Evolutionary conservation across 2,329 filamentous ascomycete species (phyloP), one percentile per base, ranked within the genome.

Genomic region (Fusarium sp.): DNA sequence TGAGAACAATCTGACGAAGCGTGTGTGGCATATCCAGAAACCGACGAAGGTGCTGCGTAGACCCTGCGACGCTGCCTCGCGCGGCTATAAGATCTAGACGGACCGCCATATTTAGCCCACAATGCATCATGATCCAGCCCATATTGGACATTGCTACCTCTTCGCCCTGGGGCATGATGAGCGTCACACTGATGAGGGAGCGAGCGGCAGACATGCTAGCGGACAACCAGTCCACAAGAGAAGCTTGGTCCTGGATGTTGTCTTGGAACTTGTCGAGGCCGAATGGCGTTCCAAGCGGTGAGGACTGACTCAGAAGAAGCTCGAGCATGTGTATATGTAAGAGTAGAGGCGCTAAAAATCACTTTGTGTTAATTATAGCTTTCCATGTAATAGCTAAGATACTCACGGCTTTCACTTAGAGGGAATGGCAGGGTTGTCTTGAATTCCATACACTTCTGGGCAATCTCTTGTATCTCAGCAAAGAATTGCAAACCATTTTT

Each of bases 51-150:
- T 73, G 61, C 4, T 67, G 59, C 0, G 67, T 72, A 4, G 65
- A 61, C 0, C 58, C 51, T 1, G 62, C 60, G 3, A 72, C 55
- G 6, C 38, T 51, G 0, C 63, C 58, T 3, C 56, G 54, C 1
- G 65, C 57, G 9, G 69, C 69, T 1, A 74, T 52, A 3, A 75
- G 66, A 32, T 75, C 73, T 2, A 75, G 63, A 2, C 71, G 62
- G 1, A 65, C 69, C 0, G 71, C 71, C 0, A 75, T 31, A 5
- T 73, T 74, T 0, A 74, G 40, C 1, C 67, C 70, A 24, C 73
- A 75, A 19, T 74, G 67, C 7, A 73, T 55, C 54, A 70, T 70
- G 13, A 74, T 68, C 74, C 74, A 75, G 6, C 69, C 70, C 15
- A 72, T 68, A 24, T 75, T 75, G 1, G 73, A 68, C 36, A 75